Evolutionary conservation across 768 basidiomycete species (phyloP), one percentile per base, ranked within the genome.

Genomic region (Aureoboletus auriporus): DNA sequence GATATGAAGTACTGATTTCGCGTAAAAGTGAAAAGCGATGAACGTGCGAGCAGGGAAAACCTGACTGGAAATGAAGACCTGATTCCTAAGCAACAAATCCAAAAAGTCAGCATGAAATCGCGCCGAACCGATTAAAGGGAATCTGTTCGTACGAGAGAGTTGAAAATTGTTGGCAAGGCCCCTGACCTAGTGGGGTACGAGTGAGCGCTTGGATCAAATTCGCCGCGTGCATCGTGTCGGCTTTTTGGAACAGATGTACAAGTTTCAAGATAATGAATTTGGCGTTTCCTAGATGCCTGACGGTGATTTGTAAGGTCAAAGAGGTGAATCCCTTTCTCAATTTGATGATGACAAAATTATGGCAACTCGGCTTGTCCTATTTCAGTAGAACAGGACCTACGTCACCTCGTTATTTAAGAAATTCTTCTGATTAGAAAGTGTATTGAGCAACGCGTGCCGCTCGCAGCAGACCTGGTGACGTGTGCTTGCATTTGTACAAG

Each of bases 361-460:
- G 20, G 33, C 16, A 8, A 26, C 23, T 27, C 39, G 39, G 23
- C 46, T 11, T 40, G 28, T 39, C 47, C 31, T n/a, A 29, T 38
- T 40, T 11, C 12, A 34, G 38, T 44, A 47, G 41, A 47, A 13
- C 28, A 26, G 61, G 61, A 64, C 61, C 61, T 40, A 59, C 1
- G 57, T 47, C 62, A 63, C 62, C 60, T 46, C 11, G 37, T 47
- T 44, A 62, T 59, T 20, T n/a, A 23, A 23, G 20, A 23, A 23
- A 23, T 31, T 40, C 27, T 27, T 46, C 39, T 20, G 35, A 46
- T 46, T 55, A 42, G 49, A 51, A 44, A 28, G 33, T 20, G 40
- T 29, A 43, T 54, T 45, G 29, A 16, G 34, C 13, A 35, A 36
- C 12, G 6, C 27, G 28, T 29, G 23, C 36, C 26, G 23, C 39